phyloP scores from a whole-genome alignment of 805 yeast genomes.

The Ogataea methylovora region DNA sequence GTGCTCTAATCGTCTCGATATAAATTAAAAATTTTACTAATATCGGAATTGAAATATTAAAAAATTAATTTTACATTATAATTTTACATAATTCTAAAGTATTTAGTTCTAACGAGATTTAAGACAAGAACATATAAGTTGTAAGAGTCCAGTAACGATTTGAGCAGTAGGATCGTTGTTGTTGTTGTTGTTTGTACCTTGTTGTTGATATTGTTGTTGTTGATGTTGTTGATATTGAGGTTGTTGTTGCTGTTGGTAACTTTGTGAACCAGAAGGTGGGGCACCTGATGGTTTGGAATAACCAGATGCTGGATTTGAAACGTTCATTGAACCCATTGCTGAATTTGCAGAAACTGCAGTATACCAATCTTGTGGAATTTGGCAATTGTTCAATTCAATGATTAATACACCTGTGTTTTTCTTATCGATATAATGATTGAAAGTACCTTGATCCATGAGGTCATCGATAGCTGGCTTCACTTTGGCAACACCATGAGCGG shows the following conservation, averaged over 20 bases:
- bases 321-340: slow-evolving; percentile 25
- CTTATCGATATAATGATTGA: slow-evolving; percentile 54
- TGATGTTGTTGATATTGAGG: slow-evolving; percentile 24
- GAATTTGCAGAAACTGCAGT: slow-evolving; percentile 7
- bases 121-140: slow-evolving; percentile 12
- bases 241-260: slow-evolving; percentile 18
- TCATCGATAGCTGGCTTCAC: slow-evolving; percentile 84
- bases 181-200: slow-evolving; percentile 17
- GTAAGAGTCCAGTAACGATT: too few relatives aligned
- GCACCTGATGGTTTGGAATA: slow-evolving; percentile 2
- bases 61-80: too few relatives aligned
- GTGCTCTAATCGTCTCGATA: too few relatives aligned
- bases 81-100: too few relatives aligned
- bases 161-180: slow-evolving; percentile 18
- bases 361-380: slow-evolving; percentile 31
- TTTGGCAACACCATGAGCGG: slow-evolving; percentile 75
- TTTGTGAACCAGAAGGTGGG: slow-evolving; percentile 1
- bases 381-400: slow-evolving; percentile 50
- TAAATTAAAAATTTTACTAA: too few relatives aligned
- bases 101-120: too few relatives aligned
- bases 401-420: slow-evolving; percentile 77
- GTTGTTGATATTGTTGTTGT: slow-evolving; percentile 20
- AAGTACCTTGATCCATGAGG: slow-evolving; percentile 58
- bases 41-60: too few relatives aligned
- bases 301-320: background rate